Base-by-base conservation (phyloP, 2,329 filamentous ascomycete species). In the Nothopassalora personata region DNA sequence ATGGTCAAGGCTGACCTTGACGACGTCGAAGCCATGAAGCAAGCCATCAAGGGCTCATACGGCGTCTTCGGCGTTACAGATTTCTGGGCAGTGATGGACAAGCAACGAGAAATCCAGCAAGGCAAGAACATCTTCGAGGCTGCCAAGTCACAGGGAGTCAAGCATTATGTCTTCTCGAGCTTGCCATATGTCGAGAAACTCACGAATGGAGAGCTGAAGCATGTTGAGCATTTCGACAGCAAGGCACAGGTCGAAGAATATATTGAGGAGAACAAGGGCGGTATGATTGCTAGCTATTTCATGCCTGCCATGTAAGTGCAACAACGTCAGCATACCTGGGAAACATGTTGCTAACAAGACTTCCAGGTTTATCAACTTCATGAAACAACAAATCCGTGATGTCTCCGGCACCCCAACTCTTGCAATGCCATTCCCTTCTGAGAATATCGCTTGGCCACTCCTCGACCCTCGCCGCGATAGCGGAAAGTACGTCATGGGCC, bases 1-100 rank as follows among this genome's bases (percentile, higher is more conserved):
- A 72, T 85, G 30, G 76, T 81, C 48, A 64, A 78, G 69, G 83
- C 79, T 53, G 78, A 86, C 61, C 63, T 83, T 34, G 73, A 80
- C 60, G 76, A 81, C 65, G 73, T 75, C 58, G 69, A 70, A 0
- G 77, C 77, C 4, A 63, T 84, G 36, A 67, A 74, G 48, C 67
- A 71, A 46, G 81, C 79, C 10, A 65, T 85, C 50, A 63, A 70
- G 6, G 79, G 77, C 43, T 73, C 80, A 0, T 68, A 78, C 50
- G 78, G 78, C n/a, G 80, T 82, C 45, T 84, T 79, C 65, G 77
- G 72, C 34, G 75, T 49, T 3, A 83, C 81, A 39, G 79, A 82
- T 70, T 81, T 66, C 70, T 81, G 79, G 79, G 76, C 79, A 33
- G 43, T 64, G 27, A 56, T 66, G 56, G 61, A 68, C 34, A 64